These are phyloP conservation scores for Xerocomus brunneocitrinus DNA, from an alignment of 768 basidiomycete genomes.

Conservation along the genomic window DNA sequence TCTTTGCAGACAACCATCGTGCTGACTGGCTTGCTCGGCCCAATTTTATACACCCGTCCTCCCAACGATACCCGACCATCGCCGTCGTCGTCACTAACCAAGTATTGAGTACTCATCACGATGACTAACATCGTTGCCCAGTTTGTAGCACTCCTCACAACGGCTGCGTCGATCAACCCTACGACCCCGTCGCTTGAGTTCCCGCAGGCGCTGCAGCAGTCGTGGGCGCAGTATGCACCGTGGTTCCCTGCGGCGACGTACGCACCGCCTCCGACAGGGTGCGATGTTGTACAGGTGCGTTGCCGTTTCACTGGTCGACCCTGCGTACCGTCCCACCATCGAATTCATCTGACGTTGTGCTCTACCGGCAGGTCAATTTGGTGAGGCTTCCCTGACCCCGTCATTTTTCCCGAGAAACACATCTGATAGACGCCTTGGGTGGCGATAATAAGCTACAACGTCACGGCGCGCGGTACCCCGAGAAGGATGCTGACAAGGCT, in stretches of 20 bases:
- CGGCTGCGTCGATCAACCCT: not conserved
- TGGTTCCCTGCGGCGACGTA: slow-evolving; percentile 47
- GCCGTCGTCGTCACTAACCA: too few relatives aligned
- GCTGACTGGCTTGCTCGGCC: not conserved
- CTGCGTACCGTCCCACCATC: too few relatives aligned
- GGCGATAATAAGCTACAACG: slow-evolving; percentile 54
- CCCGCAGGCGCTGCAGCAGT: slow-evolving; percentile 11
- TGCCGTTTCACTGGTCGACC: too few relatives aligned
- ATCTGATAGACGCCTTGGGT: not conserved
- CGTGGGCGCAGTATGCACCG: slow-evolving; percentile 59
- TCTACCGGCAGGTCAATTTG: slow-evolving; percentile 13
- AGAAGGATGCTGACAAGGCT: slow-evolving; percentile 28
- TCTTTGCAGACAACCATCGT: not conserved
- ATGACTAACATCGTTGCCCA: not conserved
- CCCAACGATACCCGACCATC: not conserved
- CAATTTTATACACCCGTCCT: not conserved
- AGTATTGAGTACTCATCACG: not conserved
- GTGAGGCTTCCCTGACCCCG: not conserved
- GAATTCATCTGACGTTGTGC: too few relatives aligned
- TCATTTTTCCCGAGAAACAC: not conserved
- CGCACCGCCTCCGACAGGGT: slow-evolving; percentile 39
- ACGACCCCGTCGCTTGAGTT: not conserved
- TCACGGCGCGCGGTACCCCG: slow-evolving; percentile 72
- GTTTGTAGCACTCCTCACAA: not conserved
- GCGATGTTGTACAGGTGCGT: slow-evolving; percentile 50